phyloP scores from a whole-genome alignment of 306 rosid species.

The Crotalaria pallida region DNA sequence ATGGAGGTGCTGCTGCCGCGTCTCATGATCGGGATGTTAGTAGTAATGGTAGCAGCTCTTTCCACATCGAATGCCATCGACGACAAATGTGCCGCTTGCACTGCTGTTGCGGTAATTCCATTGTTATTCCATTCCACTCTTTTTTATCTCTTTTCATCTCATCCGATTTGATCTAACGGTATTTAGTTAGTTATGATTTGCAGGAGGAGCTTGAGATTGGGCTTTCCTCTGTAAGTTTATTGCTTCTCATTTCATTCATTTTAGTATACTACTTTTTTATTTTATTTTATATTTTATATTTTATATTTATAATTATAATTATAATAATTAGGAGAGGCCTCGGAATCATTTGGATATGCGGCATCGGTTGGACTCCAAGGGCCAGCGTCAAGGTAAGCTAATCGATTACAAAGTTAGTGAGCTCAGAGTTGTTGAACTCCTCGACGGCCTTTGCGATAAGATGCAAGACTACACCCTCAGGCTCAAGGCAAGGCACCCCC shows the following conservation, averaged over 20 bases:
- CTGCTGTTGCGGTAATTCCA: conserved; percentile 78
- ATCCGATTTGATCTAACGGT: no score
- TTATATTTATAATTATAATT: no score
- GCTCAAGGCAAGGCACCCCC: no score
- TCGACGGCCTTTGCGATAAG: conserved; percentile 90
- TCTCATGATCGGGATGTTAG: conserved; percentile 29
- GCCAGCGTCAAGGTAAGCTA: conserved; percentile 87
- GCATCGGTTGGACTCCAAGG: conserved; percentile 89
- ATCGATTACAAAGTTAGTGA: conserved; percentile 96
- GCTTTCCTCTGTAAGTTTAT: conserved; percentile 53
- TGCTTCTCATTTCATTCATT: not conserved
- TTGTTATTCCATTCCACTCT: not conserved
- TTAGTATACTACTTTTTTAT: no score
- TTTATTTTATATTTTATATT: no score
- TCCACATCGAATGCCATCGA: conserved; percentile 48
- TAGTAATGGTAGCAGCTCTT: conserved; percentile 23
- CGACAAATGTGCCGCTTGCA: conserved; percentile 90
- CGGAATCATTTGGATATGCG: conserved; percentile 98
- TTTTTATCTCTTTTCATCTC: not conserved
- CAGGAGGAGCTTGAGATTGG: conserved; percentile 85
- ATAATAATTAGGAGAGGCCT: conserved; percentile 97
- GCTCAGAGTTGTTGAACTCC: conserved; percentile 86
- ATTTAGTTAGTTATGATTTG: not conserved
- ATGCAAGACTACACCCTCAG: conserved; percentile 88
- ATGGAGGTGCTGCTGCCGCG: no score